These are phyloP conservation scores for Aureobasidium sp. DNA, from an alignment of 2,329 filamentous ascomycete species.

Conservation along the genomic window DNA sequence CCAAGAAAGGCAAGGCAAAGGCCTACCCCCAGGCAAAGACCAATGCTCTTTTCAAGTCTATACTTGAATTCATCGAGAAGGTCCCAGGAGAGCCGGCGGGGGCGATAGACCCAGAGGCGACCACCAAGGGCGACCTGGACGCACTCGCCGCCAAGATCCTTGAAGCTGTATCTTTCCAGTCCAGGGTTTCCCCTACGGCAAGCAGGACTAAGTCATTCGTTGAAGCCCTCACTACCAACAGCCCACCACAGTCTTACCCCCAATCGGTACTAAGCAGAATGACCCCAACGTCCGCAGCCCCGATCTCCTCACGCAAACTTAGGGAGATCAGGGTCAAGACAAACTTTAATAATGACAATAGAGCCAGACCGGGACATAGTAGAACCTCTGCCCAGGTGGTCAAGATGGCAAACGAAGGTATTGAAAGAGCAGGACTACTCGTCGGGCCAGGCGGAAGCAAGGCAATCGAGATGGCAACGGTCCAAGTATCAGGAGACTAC, in stretches of 20 bases:
- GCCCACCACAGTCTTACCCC: background rate
- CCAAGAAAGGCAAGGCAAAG: background rate
- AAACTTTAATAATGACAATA: constrained; percentile 2
- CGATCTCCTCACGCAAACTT: background rate
- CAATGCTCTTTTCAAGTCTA: background rate
- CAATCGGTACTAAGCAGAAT: background rate
- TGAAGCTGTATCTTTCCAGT: too few relatives aligned
- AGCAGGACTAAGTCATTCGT: too few relatives aligned
- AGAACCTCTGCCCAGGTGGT: background rate
- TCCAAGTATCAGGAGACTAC: background rate
- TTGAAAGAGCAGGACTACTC: background rate
- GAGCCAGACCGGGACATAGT: background rate
- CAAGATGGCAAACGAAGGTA: background rate
- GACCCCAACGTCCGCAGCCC: background rate
- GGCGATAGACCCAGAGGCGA: background rate
- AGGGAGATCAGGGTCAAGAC: background rate
- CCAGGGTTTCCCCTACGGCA: too few relatives aligned
- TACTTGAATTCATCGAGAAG: background rate
- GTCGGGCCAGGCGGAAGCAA: background rate
- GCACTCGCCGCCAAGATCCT: background rate
- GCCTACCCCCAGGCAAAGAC: background rate
- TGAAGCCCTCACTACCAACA: too few relatives aligned
- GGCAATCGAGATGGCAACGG: background rate
- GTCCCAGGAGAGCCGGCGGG: background rate
- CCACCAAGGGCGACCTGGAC: constrained; percentile 1